phyloP scores from a whole-genome alignment of 2,329 filamentous ascomycete species.

The Zymoseptoria passerinii region DNA sequence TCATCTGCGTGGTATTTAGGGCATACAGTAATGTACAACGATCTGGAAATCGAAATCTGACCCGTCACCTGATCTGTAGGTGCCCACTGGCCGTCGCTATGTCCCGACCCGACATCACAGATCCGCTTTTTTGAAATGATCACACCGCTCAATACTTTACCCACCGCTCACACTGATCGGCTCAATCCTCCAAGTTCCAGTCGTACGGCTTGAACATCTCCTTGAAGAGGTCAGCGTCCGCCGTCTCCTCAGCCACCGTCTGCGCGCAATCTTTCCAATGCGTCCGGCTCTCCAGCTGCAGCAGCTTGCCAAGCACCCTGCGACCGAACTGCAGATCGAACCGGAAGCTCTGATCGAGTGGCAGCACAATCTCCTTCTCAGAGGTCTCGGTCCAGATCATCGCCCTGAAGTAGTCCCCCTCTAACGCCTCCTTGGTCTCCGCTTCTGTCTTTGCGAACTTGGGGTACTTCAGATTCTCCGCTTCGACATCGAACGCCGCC shows the following conservation, averaged over 20 bases:
- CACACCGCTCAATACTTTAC: background rate
- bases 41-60: background rate
- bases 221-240: conserved; percentile 72
- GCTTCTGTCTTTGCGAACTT: conserved; percentile 36
- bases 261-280: conserved; percentile 83
- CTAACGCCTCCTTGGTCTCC: conserved; percentile 18
- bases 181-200: conserved; percentile 32
- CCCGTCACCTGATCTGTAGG: background rate
- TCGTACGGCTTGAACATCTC: conserved; percentile 77
- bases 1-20: background rate
- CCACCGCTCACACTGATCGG: background rate
- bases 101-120: background rate
- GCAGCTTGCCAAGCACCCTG: conserved; percentile 76
- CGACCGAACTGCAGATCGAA: conserved; percentile 91
- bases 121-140: background rate
- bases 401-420: conserved; percentile 29
- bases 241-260: conserved; percentile 65
- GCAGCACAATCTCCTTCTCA: conserved; percentile 59
- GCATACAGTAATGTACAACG: background rate
- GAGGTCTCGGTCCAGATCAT: conserved; percentile 34
- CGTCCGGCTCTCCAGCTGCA: conserved; percentile 68
- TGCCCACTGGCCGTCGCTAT: background rate
- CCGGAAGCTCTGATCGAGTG: conserved; percentile 65
- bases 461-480: conserved; percentile 62
- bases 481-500: conserved; percentile 79